Base-by-base conservation (phyloP, 2,329 filamentous ascomycete genomes). In the Coniochaeta pulveracea region DNA sequence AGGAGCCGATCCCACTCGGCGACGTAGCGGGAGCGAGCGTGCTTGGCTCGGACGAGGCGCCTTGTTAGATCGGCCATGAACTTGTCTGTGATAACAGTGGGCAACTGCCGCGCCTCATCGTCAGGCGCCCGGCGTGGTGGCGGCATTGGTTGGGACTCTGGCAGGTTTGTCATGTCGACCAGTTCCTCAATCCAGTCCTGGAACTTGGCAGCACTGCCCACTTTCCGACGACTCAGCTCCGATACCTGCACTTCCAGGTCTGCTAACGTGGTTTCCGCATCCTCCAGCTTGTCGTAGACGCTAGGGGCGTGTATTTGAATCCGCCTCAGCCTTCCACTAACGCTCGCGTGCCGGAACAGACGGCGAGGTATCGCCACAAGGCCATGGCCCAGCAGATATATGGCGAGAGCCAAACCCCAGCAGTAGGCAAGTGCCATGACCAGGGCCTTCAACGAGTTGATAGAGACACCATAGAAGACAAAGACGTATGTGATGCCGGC, bases 371-470 rank as follows among this genome's bases (percentile, higher is more conserved):
- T 82, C 2, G 88, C 82, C 19, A 98, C 91, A 17, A 98, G 66
- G 6, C 91, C 91, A 55, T 98, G 91, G 6, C 91, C 91, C 89
- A 98, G 96, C 25, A 98, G 68, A 50, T 94, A 96, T 40, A 98
- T 94, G 28, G 88, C 91, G 34, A 96, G 67, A 4, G 89, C 68
- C 46, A 98, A 61, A 47, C 88, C 86, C 82, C 88, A 96, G 39
- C 85, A 85, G 56, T 98, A 98, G 23, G 89, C 84, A 38, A 96
- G 64, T 10, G 91, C 89, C 84, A 98, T 94, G 42, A 93, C 69
- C 25, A 93, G 64, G 22, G 74, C 79, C 60, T 93, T 94, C 45
- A 96, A 67, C 0, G 79, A 80, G 3, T 64, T 66, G 38, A 80
- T 70, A 17, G 76, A 71, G 45, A 85, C 76, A 1, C 83, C 82